Evolutionary conservation across 176 grass and related monocot species (phyloP).

Genomic region (Musa troglodytarum): DNA sequence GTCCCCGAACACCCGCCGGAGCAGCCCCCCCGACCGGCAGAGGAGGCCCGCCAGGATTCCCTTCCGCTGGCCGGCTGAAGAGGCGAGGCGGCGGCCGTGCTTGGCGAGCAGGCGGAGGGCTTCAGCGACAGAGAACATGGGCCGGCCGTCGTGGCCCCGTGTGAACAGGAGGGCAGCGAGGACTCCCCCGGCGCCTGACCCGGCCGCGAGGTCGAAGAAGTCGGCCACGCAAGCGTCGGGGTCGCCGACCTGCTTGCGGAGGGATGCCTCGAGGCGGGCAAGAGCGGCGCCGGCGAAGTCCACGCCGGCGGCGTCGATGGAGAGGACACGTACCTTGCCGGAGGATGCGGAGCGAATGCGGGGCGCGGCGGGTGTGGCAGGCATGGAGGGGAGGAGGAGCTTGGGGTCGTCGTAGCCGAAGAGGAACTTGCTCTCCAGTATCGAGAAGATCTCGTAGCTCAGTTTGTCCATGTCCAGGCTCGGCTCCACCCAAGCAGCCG

Average conservation of each 20-base stretch:
- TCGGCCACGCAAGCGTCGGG: not conserved
- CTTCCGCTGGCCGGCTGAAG: not conserved
- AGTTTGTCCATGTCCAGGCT: not conserved
- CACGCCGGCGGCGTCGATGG: not conserved
- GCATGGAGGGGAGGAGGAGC: not conserved
- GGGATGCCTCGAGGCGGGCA: not conserved
- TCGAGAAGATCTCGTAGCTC: not conserved
- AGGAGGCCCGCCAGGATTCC: not conserved
- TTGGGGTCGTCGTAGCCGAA: conserved; percentile 2
- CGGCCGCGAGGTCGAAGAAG: not conserved
- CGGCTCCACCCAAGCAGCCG: not conserved
- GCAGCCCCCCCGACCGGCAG: not conserved
- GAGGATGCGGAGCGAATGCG: not conserved
- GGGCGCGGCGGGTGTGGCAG: not conserved
- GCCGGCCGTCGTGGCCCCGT: not conserved
- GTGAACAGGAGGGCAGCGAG: not conserved
- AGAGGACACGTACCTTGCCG: not conserved
- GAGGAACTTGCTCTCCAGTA: not conserved
- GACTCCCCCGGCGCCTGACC: not conserved
- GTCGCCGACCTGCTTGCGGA: not conserved
- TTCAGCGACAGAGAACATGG: not conserved
- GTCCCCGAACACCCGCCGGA: not conserved
- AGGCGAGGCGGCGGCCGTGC: not conserved
- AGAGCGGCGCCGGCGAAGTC: not conserved
- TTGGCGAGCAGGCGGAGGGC: not conserved